These are phyloP conservation scores for Monilinia fructigena DNA, from an alignment of 2,329 filamentous ascomycete species.

Conservation along the genomic window DNA sequence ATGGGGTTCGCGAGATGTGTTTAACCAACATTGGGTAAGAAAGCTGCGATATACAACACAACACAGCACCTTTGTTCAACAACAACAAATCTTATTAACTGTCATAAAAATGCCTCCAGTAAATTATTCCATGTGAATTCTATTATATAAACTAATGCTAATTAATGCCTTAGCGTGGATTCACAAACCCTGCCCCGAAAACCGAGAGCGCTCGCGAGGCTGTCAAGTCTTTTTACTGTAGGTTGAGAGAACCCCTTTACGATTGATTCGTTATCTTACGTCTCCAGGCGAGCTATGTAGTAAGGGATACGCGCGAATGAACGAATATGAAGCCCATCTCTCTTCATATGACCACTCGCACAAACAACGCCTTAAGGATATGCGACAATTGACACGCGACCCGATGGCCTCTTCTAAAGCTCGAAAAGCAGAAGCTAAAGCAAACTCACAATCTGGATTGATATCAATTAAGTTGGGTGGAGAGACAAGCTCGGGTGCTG, in stretches of 20 bases:
- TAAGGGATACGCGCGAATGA: conserved; percentile 92
- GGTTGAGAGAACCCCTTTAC: conserved; percentile 16
- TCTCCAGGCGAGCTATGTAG: conserved; percentile 69
- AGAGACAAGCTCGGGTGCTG: conserved; percentile 36
- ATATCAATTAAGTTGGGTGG: conserved; percentile 64
- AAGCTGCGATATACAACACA: conserved; percentile 2
- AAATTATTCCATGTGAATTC: conserved; percentile 33
- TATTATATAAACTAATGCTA: conserved; percentile 6
- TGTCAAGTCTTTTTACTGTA: conserved; percentile 76
- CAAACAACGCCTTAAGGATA: conserved; percentile 83
- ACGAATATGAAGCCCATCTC: conserved; percentile 94
- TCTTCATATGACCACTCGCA: conserved; percentile 94
- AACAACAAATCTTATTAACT: conserved; percentile 8
- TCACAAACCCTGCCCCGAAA: conserved; percentile 49
- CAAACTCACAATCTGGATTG: conserved; percentile 58
- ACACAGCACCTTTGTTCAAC: neutral
- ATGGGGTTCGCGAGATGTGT: conserved; percentile 8
- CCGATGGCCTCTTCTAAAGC: conserved; percentile 63
- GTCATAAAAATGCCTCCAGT: conserved; percentile 54
- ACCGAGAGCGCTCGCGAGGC: conserved; percentile 70
- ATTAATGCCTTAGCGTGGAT: conserved; percentile 44
- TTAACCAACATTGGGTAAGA: conserved; percentile 10
- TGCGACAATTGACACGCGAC: conserved; percentile 79
- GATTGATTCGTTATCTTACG: conserved; percentile 22
- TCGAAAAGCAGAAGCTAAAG: conserved; percentile 68